These are phyloP conservation scores for Pterocarpus macrocarpus DNA, from an alignment of 306 rosid species.

Conservation along the genomic window DNA sequence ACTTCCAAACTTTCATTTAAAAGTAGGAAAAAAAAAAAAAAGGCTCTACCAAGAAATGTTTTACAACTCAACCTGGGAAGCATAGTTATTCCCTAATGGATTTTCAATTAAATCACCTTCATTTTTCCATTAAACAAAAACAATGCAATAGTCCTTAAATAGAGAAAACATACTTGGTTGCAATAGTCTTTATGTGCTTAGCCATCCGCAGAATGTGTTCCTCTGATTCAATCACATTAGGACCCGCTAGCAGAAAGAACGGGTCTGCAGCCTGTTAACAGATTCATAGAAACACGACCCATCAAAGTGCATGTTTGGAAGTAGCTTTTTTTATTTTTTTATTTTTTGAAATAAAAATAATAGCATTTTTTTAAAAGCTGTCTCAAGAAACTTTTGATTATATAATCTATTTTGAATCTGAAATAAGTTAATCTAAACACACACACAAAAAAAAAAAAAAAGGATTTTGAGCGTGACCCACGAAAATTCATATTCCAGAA, in stretches of 20 bases:
- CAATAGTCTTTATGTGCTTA: constrained; percentile 67
- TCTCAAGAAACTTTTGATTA: too few species aligned
- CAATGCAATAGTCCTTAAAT: neutral
- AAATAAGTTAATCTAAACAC: too few species aligned
- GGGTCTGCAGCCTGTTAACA: constrained; percentile 78
- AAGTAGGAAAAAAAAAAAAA: too few species aligned
- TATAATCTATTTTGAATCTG: too few species aligned
- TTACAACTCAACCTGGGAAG: constrained; percentile 1
- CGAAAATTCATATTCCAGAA: constrained; percentile 8
- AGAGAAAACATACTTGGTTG: constrained; percentile 69
- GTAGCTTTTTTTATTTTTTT: too few species aligned
- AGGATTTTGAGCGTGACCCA: constrained; percentile 6
- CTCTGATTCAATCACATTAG: constrained; percentile 96
- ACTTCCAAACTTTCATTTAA: neutral
- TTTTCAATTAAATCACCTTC: constrained; percentile 19
- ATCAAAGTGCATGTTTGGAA: neutral
- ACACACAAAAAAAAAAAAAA: neutral
- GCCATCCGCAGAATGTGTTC: constrained; percentile 89
- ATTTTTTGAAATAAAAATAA: too few species aligned
- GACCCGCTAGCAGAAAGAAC: constrained; percentile 91
- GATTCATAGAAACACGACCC: constrained; percentile 37
- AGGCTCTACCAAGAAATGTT: neutral
- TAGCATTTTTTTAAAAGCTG: too few species aligned
- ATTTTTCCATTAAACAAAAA: neutral
- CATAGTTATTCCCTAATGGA: neutral